Base-by-base conservation (phyloP, 371 early-diverging fungal species). In the Mortierella sp. region DNA sequence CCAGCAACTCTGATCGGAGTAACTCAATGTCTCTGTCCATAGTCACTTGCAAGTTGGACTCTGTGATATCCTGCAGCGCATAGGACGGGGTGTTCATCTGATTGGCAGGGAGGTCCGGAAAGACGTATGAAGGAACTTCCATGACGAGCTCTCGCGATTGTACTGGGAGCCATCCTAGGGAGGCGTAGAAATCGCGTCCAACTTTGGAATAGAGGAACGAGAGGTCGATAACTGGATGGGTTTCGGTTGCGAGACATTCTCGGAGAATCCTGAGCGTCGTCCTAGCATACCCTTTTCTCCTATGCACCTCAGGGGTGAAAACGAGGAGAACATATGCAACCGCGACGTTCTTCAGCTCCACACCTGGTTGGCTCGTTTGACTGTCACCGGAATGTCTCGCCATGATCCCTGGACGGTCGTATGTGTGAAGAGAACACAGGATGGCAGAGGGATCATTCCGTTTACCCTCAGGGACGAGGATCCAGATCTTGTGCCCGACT, bases 391-490 rank as follows among this genome's bases (percentile, higher is more conserved):
- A 5, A 28, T 44, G 55, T 12, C 19, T 44, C 28, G 45, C 10
- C 31, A 64, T 50, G 25, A 57, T 13, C 5, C 65, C 57, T 8
- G 65, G 50, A 16, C 65, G 57, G 8, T 57, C 57, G 39, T 48
- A 55, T 0, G 46, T 64, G 21, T 64, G 65, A 17, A 46, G 57
- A 13, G 65, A 51, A 17, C 52, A 64, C 8, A 56, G 28, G 19
- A 64, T 57, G 45, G 53, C 51, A 3, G 50, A 8, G 1, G 57
- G 57, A 21, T 64, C 64, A 19, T 64, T 16, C 0, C 27, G 57
- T 52, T 48, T 29, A 6, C 57, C 65, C 45, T 34, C 46, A 27
- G 65, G 65, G 39, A 64, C 65, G 37, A 64, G 57, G 22, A 64
- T 27, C 65, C 65, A 57, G 8, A 57, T 64, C 19, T 52, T 51